Evolutionary conservation across 306 rosid genomes (phyloP).

Genomic region (Lupinus albus): DNA sequence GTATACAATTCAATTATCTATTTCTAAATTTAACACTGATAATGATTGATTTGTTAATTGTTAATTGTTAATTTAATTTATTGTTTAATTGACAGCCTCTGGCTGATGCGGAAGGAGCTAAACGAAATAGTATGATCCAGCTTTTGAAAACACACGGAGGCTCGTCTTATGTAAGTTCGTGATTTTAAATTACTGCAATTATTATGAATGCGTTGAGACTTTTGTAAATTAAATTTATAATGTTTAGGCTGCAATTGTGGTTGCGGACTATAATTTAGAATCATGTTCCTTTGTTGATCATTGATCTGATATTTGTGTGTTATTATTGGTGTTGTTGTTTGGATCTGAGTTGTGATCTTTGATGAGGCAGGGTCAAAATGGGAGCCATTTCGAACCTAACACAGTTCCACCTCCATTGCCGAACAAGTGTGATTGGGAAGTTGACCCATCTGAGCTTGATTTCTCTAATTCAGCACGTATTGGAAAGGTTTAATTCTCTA

Average conservation of each 20-base stretch:
- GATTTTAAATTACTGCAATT: too few relatives aligned
- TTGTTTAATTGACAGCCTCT: slow-evolving; percentile 62
- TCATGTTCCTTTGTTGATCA: too few relatives aligned
- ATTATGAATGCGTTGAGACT: too few relatives aligned
- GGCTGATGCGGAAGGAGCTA: slow-evolving; percentile 99
- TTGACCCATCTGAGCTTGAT: slow-evolving; percentile 91
- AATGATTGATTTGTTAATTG: not conserved
- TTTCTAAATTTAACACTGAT: too few relatives aligned
- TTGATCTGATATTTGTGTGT: not conserved
- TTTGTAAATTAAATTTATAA: too few relatives aligned
- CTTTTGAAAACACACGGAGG: slow-evolving; percentile 81
- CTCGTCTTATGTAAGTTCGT: slow-evolving; percentile 73
- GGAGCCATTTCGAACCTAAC: slow-evolving; percentile 90
- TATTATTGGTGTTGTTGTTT: not conserved
- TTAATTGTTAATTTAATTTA: slow-evolving; percentile 5
- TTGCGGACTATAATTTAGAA: not conserved
- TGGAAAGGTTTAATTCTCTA: slow-evolving; percentile 65
- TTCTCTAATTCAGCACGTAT: slow-evolving; percentile 73
- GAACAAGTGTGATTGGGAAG: slow-evolving; percentile 98
- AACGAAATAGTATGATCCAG: slow-evolving; percentile 62
- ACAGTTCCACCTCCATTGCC: slow-evolving; percentile 90
- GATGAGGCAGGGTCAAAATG: slow-evolving; percentile 85
- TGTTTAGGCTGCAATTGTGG: not conserved
- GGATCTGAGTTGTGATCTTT: not conserved
- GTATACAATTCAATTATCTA: slow-evolving; percentile 39